Conservation (phyloP, 495 filamentous ascomycete species). For the Penicillium ucsense region DNA sequence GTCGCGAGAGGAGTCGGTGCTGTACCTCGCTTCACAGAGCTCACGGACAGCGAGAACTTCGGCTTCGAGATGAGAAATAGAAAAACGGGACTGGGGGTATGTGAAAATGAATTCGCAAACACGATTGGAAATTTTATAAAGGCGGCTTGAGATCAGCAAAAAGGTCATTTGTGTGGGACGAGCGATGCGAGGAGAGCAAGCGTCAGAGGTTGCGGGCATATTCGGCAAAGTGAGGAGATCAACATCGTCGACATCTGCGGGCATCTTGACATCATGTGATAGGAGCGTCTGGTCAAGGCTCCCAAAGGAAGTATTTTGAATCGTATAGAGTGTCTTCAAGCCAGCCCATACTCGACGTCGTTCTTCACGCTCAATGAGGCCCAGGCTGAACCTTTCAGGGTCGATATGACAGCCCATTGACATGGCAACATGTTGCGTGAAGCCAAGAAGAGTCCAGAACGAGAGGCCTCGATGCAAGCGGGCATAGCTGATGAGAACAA, state of each 20-base stretch:
- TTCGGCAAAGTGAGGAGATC: constrained; percentile 28
- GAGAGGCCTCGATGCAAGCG: constrained; percentile 30
- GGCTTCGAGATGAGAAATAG: constrained; percentile 23
- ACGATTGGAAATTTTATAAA: constrained; percentile 30
- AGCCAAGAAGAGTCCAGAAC: constrained; percentile 33
- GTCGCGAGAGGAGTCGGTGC: constrained; percentile 17
- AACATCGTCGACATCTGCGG: constrained; percentile 35
- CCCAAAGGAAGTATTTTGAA: constrained; percentile 31
- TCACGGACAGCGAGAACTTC: constrained; percentile 31
- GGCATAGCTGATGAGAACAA: constrained; percentile 37
- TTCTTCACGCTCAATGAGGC: constrained; percentile 36
- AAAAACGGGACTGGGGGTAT: constrained; percentile 18
- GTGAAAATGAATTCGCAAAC: constrained; percentile 35
- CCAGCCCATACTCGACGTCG: constrained; percentile 38
- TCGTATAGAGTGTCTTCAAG: constrained; percentile 34
- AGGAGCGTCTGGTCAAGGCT: constrained; percentile 18
- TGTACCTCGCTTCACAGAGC: constrained; percentile 28
- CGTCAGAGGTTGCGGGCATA: constrained; percentile 4
- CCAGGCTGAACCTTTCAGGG: constrained; percentile 30
- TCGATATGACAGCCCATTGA: constrained; percentile 41
- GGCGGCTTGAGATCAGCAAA: constrained; percentile 34
- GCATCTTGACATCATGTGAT: constrained; percentile 28
- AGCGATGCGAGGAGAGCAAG: constrained; percentile 7
- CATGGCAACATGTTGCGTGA: constrained; percentile 38
- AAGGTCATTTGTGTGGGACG: constrained; percentile 41